Evolutionary conservation across 345 rosid species (phyloP).

Genomic region (Populus pruinosa): DNA sequence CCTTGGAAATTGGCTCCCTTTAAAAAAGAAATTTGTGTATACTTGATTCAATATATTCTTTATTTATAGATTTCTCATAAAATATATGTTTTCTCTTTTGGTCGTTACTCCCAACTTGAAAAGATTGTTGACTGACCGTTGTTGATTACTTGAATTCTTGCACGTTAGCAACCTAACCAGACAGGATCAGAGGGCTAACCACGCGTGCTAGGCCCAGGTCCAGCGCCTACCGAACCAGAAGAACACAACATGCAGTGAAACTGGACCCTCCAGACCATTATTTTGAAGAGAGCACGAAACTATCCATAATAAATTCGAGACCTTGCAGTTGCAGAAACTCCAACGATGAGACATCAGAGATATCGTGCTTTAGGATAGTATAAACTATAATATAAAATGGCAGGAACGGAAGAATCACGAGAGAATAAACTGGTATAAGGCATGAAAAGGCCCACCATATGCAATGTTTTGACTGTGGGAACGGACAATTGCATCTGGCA

Average conservation of each 20-base stretch:
- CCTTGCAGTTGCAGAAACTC: background rate
- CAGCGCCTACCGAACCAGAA: conserved; percentile 1
- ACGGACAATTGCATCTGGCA: background rate
- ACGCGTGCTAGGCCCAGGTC: background rate
- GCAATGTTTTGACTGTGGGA: background rate
- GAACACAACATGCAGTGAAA: background rate
- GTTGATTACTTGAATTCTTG: background rate
- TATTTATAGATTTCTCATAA: background rate
- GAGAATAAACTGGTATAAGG: background rate
- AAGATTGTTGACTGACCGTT: background rate
- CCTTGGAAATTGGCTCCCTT: too few species aligned
- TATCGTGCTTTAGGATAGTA: background rate
- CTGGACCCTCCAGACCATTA: background rate
- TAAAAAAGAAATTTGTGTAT: background rate
- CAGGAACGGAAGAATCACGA: background rate
- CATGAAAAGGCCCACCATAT: background rate
- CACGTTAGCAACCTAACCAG: background rate
- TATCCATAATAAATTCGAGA: background rate
- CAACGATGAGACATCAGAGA: background rate
- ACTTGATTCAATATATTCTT: background rate
- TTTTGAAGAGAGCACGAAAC: background rate
- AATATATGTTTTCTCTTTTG: background rate
- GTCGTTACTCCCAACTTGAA: background rate
- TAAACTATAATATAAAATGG: background rate
- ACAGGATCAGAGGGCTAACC: background rate